Evolutionary conservation across 345 rosid genomes (phyloP), one percentile per base, ranked within the genome.

Genomic region (Dimocarpus longan): DNA sequence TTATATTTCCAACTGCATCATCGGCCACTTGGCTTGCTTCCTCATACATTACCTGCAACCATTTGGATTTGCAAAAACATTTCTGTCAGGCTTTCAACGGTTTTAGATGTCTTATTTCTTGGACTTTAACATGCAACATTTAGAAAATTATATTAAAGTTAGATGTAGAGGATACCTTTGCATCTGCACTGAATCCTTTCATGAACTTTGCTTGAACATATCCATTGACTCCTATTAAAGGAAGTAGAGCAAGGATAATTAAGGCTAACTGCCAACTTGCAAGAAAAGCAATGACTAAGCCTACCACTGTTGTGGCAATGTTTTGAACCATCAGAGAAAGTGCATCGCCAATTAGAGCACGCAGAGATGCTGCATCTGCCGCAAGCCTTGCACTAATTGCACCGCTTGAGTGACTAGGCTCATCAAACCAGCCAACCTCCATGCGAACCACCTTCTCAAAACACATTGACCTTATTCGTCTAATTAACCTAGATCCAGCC

Each of bases 361-460:
- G 97, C 4, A 92, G 80, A 3, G 84, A 76, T 24, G 94, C 93
- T 71, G 98, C 98, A 78, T 95, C 98, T 44, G 91, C 91, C 1
- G 98, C 92, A 4, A 93, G 92, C 73, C 91, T 92, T 26, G 98
- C 89, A 46, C 98, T 95, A 43, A 93, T 86, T 40, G 88, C 75
- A 32, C 98, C 95, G 69, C 94, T 95, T n/a, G 98, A 95, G 82
- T 95, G 90, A 39, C 85, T 84, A 16, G 91, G 86, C 54, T 87
- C 92, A 80, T 95, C 97, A 12, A 93, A 93, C 95, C 97, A 95
- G 22, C 93, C 86, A 70, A 93, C 87, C 82, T 95, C 97, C 97
- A 92, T 95, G 65, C 44, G 79, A 78, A 95, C 89, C 50, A 92
- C 95, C 86, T 89, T 95, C 90, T 92, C 90, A 74, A 93, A 95